phyloP scores from a whole-genome alignment of 2,329 filamentous ascomycete genomes.

The Diplocarpon mali region DNA sequence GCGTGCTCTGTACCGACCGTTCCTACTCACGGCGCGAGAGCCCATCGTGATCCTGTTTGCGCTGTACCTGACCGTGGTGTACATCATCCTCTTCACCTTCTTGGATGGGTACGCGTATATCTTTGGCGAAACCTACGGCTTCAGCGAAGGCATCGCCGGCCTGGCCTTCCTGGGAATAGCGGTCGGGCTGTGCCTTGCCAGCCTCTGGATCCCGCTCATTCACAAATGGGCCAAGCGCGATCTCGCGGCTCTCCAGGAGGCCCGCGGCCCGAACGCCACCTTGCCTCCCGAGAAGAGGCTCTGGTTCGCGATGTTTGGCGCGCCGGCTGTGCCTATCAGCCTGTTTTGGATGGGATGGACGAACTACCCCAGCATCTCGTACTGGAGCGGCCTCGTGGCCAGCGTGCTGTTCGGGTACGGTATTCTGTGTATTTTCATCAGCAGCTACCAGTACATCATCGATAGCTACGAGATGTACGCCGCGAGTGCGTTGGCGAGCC shows the following conservation, averaged over 20 bases:
- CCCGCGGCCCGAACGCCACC: conserved; percentile 5
- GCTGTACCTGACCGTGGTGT: conserved; percentile 14
- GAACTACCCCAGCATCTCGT: conserved; percentile 24
- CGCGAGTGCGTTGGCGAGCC: conserved; percentile 6
- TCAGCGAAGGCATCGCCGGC: conserved; percentile 31
- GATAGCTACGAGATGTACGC: conserved; percentile 14
- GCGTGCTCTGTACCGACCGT: conserved; percentile 9
- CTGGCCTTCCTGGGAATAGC: conserved; percentile 34
- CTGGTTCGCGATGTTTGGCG: conserved; percentile 14
- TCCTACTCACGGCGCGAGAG: conserved; percentile 10
- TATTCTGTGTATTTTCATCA: conserved; percentile 32
- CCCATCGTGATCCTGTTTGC: conserved; percentile 15
- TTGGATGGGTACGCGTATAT: conserved; percentile 15
- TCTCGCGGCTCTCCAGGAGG: conserved; percentile 2
- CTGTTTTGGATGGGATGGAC: conserved; percentile 20
- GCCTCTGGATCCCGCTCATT: conserved; percentile 27
- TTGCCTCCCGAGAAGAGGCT: conserved; percentile 21
- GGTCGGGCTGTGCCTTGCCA: conserved; percentile 28
- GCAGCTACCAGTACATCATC: conserved; percentile 16
- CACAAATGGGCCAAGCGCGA: conserved; percentile 24
- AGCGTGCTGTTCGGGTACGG: conserved; percentile 33
- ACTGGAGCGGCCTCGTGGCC: conserved; percentile 33
- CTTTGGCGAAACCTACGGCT: conserved; percentile 18
- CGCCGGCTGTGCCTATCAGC: conserved; percentile 10
- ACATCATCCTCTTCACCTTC: conserved; percentile 18